phyloP scores from a whole-genome alignment of 202 grass and related monocot genomes.

The Elaeis oleifera region DNA sequence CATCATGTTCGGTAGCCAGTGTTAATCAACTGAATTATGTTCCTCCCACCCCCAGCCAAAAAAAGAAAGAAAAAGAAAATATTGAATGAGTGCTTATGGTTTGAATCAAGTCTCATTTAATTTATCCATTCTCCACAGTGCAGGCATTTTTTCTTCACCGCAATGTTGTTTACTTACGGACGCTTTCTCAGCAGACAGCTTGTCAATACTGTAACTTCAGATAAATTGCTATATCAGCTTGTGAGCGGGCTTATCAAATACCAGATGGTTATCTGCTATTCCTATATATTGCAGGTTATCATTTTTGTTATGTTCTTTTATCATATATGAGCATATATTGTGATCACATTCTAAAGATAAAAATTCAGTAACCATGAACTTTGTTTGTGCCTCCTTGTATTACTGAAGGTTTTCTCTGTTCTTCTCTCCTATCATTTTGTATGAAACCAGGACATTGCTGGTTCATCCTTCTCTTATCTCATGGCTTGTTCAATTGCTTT shows the following conservation, averaged over 20 bases:
- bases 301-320: conserved; percentile 12
- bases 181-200: conserved; percentile 82
- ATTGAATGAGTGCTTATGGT: neutral
- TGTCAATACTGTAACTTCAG: conserved; percentile 78
- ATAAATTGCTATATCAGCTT: conserved; percentile 68
- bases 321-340: conserved; percentile 10
- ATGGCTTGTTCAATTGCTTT: no score
- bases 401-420: no score
- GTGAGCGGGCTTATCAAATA: conserved; percentile 77
- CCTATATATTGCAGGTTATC: conserved; percentile 80
- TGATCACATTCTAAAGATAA: neutral
- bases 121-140: conserved; percentile 22
- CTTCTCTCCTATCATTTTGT: no score
- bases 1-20: no score
- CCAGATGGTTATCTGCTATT: conserved; percentile 98
- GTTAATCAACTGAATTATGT: no score
- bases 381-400: no score
- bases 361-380: no score
- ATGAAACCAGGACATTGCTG: no score
- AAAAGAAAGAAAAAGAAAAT: no score
- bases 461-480: no score
- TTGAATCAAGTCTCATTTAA: neutral
- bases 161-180: conserved; percentile 75
- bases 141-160: conserved; percentile 97
- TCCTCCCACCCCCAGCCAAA: no score